Conservation (phyloP, 2,329 filamentous ascomycete genomes). For the Beauveria bassiana region DNA sequence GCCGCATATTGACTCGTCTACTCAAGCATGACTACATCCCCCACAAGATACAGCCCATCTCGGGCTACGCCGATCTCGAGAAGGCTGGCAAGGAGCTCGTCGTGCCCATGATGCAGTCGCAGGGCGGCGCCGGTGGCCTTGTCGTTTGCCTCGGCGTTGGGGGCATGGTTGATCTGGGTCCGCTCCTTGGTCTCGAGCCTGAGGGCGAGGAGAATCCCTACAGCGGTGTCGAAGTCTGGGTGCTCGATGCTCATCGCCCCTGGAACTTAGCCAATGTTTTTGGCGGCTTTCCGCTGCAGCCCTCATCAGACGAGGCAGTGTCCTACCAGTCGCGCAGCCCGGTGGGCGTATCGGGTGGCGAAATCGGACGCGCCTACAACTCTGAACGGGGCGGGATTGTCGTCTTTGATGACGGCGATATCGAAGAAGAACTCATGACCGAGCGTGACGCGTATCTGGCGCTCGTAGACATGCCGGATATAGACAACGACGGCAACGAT, state of each 20-base stretch:
- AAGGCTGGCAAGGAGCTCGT: slow-evolving; percentile 73
- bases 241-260: slow-evolving; percentile 82
- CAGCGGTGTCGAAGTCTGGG: slow-evolving; percentile 89
- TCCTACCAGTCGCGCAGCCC: slow-evolving; percentile 45
- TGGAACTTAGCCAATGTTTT: slow-evolving; percentile 96
- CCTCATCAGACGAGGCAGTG: slow-evolving; percentile 39
- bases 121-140: slow-evolving; percentile 78
- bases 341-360: slow-evolving; percentile 63
- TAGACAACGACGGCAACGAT: slow-evolving; percentile 69
- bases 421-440: slow-evolving; percentile 67
- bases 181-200: slow-evolving; percentile 61
- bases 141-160: slow-evolving; percentile 91
- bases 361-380: slow-evolving; percentile 63
- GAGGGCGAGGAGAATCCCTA: slow-evolving; percentile 61
- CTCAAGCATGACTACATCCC: slow-evolving; percentile 96
- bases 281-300: slow-evolving; percentile 57
- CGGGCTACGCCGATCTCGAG: slow-evolving; percentile 84
- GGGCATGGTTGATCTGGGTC: slow-evolving; percentile 79
- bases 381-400: slow-evolving; percentile 81
- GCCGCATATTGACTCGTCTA: slow-evolving; percentile 86
- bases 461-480: slow-evolving; percentile 83
- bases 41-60: slow-evolving; percentile 92
- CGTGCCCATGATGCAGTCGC: slow-evolving; percentile 74
- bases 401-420: slow-evolving; percentile 93
- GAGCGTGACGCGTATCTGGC: slow-evolving; percentile 80